Conservation (phyloP, 1,284 basidiomycete species). For the Cutaneotrichosporon sp. region DNA sequence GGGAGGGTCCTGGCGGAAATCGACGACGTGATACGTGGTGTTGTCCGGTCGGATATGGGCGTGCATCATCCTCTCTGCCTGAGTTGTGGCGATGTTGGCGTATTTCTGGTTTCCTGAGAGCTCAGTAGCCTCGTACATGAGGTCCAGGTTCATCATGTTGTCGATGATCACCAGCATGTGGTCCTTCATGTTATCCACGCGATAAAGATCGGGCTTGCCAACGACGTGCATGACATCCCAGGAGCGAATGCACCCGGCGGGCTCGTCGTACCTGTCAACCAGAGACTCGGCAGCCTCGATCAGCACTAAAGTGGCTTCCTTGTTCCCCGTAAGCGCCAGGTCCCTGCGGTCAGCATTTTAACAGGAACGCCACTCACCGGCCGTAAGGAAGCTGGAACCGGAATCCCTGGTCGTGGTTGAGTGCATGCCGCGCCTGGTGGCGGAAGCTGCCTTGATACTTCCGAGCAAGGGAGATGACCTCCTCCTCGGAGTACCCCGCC, state of each 20-base stretch:
- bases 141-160: constrained; percentile 46
- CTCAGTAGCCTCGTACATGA: constrained; percentile 34
- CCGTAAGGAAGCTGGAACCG: constrained; percentile 38
- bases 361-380: background rate
- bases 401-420: constrained; percentile 43
- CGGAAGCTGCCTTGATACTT: constrained; percentile 32
- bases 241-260: constrained; percentile 33
- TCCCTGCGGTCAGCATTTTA: constrained; percentile 19
- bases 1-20: constrained; percentile 22
- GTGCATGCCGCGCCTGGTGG: constrained; percentile 21
- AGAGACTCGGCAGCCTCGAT: constrained; percentile 37
- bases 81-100: constrained; percentile 30
- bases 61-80: constrained; percentile 30
- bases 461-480: constrained; percentile 27
- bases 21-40: constrained; percentile 40
- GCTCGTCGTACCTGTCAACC: constrained; percentile 30
- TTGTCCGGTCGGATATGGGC: constrained; percentile 31
- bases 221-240: constrained; percentile 30
- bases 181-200: constrained; percentile 29
- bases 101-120: constrained; percentile 33
- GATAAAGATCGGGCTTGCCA: constrained; percentile 22
- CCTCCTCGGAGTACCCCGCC: constrained; percentile 20
- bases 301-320: constrained; percentile 28
- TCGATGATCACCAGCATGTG: constrained; percentile 44
- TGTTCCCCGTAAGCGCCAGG: constrained; percentile 25